Conservation (phyloP, 2,329 filamentous ascomycete genomes). For the Stachybotrys chartarum region DNA sequence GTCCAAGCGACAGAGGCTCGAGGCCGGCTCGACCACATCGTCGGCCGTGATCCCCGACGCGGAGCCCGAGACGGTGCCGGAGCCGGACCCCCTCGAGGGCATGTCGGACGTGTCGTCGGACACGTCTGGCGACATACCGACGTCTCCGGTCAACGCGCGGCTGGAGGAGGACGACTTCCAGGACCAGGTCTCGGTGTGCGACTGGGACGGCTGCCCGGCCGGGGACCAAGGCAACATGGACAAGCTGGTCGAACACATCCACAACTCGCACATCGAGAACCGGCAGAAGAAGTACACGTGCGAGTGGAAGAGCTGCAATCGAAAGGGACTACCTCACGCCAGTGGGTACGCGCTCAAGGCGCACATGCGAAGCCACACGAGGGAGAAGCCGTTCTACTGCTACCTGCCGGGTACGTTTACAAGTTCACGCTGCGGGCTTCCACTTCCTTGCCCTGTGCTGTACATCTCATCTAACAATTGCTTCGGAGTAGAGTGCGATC, state of each 20-base stretch:
- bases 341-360: conserved; percentile 94
- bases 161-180: conserved; percentile 68
- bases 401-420: conserved; percentile 69
- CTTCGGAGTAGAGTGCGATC: conserved; percentile 76
- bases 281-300: conserved; percentile 97
- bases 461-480: background rate
- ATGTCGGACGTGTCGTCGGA: conserved; percentile 79
- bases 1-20: conserved; percentile 40
- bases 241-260: conserved; percentile 72
- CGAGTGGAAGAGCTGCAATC: conserved; percentile 84
- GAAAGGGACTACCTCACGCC: conserved; percentile 87
- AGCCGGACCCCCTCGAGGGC: conserved; percentile 47
- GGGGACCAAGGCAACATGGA: conserved; percentile 77
- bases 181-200: conserved; percentile 71
- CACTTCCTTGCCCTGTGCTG: background rate
- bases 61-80: conserved; percentile 37
- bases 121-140: conserved; percentile 77
- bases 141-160: conserved; percentile 59
- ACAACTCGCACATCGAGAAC: conserved; percentile 88
- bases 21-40: conserved; percentile 36
- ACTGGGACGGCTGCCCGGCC: conserved; percentile 67
- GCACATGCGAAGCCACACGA: conserved; percentile 95
- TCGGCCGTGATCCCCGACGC: conserved; percentile 33
- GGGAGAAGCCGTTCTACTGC: conserved; percentile 98
- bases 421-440: background rate